Base-by-base conservation (phyloP, 345 rosid species). In the Lumnitzera racemosa region DNA sequence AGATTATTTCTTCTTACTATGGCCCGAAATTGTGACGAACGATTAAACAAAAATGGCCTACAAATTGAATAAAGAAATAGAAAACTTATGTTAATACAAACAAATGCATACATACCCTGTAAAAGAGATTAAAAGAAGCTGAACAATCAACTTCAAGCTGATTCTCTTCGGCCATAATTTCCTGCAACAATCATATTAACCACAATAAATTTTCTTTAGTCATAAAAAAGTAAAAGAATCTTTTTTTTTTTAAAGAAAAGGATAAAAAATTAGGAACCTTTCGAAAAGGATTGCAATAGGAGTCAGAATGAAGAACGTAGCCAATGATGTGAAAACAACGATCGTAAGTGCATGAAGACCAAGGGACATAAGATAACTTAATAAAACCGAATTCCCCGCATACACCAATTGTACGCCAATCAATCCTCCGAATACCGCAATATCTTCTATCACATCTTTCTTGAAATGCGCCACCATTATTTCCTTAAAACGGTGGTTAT, bases 301-400 rank as follows among this genome's bases (percentile, higher is more conserved):
- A 47, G 83, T 76, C 62, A 87, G 80, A 65, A 88, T 57, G 16
- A 88, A 12, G 76, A 88, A 95, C 56, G 94, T 81, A 47, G 91
- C 88, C 61, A 76, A 73, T 36, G 88, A 78, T 56, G 85, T 67
- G 81, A 78, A 77, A 73, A 88, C 79, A 63, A 90, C 79, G 81
- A 90, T 86, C 67, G 89, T 80, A 55, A 78, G 74, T 62, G 94
- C 76, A 43, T 70, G 61, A 46, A 90, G 77, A 55, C 99, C 94
- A 20, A 90, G 75, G 16, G 98, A 81, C 96, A 90, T 83, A 51
- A 95, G 70, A 76, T 88, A 85, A 67, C 86, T 79, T 78, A 82
- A 73, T 54, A 88, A 74, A 56, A 87, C 58, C 0, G 99, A 74
- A 64, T 81, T 86, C 9, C 83, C 97, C 47, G 98, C 95, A 56